Conservation (phyloP, 1,284 basidiomycete species). For the Ceratorhiza oryzae-sativae region DNA sequence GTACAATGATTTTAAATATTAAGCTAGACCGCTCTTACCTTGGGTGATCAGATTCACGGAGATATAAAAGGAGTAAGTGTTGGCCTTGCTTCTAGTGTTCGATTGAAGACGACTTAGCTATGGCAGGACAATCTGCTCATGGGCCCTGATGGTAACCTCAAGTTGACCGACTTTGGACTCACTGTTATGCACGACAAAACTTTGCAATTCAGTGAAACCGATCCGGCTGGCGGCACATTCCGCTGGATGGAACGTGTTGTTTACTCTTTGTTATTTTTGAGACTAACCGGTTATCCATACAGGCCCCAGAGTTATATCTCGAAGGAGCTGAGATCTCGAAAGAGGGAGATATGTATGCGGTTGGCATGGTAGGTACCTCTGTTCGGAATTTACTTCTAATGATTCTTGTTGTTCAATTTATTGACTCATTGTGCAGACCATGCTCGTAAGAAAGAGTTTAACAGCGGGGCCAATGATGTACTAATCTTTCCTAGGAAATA, state of each 20-base stretch:
- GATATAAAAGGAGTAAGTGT: conserved; percentile 16
- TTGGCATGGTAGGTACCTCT: conserved; percentile 7
- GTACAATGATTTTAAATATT: too few species aligned
- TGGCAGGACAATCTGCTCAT: neutral
- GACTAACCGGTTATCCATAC: too few species aligned
- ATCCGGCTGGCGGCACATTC: neutral
- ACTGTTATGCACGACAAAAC: neutral
- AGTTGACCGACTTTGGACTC: conserved; percentile 1
- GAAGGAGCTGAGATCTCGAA: neutral
- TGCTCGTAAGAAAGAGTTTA: neutral
- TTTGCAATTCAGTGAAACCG: neutral
- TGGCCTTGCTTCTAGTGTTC: neutral
- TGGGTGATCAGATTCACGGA: neutral
- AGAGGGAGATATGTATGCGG: conserved; percentile 1
- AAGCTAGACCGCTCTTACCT: too few species aligned
- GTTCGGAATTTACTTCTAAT: neutral
- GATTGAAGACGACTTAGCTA: neutral
- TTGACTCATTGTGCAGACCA: neutral
- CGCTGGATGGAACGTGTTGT: conserved; percentile 4
- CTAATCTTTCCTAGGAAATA: neutral
- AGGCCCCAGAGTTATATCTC: neutral
- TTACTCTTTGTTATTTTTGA: too few species aligned
- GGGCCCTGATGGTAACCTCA: neutral
- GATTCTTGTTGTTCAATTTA: neutral
- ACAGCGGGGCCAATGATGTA: neutral